Conservation (phyloP, 2,329 filamentous ascomycete species). For the Pyricularia grisea region DNA sequence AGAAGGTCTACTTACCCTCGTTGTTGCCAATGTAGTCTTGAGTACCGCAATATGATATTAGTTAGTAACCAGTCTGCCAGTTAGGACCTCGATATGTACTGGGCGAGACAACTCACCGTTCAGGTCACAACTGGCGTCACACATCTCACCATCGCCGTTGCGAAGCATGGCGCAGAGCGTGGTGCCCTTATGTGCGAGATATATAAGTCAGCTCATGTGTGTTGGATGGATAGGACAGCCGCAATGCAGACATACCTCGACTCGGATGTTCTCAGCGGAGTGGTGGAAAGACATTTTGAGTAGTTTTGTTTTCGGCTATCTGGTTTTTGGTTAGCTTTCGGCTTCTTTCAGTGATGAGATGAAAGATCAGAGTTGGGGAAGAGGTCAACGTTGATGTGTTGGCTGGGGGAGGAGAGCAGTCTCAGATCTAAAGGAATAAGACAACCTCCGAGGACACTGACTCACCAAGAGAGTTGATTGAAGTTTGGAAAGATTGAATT, state of each 20-base stretch:
- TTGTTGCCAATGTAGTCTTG: conserved; percentile 2
- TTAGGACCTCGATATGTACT: neutral
- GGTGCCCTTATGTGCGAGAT: neutral
- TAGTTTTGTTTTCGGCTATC: neutral
- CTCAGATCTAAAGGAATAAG: neutral
- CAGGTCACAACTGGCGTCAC: neutral
- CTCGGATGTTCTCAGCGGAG: conserved; percentile 2
- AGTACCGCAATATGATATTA: neutral
- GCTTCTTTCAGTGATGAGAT: neutral
- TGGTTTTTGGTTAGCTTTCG: neutral
- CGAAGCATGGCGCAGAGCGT: neutral
- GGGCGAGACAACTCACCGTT: neutral
- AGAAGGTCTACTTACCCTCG: neutral
- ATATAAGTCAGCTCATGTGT: neutral
- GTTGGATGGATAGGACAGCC: neutral
- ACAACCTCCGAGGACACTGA: neutral
- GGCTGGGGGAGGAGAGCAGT: neutral
- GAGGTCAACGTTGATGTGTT: neutral
- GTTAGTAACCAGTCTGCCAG: neutral
- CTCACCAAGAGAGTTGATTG: neutral
- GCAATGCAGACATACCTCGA: neutral
- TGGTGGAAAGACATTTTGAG: conserved; percentile 4
- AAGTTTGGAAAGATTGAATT: neutral
- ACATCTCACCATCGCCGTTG: neutral
- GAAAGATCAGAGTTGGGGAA: neutral